Conservation (phyloP, 371 early-diverging fungal genomes). For the Saksenaea oblongispora region DNA sequence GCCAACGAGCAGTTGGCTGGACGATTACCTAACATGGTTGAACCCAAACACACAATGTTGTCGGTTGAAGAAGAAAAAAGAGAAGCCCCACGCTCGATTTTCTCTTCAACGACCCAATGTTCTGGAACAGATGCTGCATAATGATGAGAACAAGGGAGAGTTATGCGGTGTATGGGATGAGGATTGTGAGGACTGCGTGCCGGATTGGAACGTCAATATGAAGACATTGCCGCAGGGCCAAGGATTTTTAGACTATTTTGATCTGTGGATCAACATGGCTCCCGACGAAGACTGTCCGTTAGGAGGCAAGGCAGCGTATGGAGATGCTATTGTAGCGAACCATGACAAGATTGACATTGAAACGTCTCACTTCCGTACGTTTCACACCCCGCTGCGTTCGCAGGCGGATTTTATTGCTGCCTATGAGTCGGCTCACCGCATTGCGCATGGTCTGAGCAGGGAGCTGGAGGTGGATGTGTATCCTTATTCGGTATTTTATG, state of each 20-base stretch:
- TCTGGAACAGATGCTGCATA: neutral
- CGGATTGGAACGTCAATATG: conserved; percentile 62
- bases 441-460: conserved; percentile 55
- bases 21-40: conserved; percentile 73
- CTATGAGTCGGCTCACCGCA: conserved; percentile 63
- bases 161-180: conserved; percentile 57
- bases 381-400: conserved; percentile 62
- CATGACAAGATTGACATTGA: conserved; percentile 35
- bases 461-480: conserved; percentile 58
- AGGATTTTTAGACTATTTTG: conserved; percentile 57
- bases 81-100: neutral
- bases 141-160: conserved; percentile 15
- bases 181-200: conserved; percentile 58
- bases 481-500: conserved; percentile 76
- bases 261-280: conserved; percentile 56
- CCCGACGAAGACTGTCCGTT: conserved; percentile 70
- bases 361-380: conserved; percentile 73
- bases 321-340: conserved; percentile 54
- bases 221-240: conserved; percentile 60
- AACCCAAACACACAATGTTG: conserved; percentile 67
- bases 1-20: conserved; percentile 73
- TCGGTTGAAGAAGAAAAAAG: conserved; percentile 31
- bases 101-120: neutral
- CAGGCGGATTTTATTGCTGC: conserved; percentile 73
- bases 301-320: conserved; percentile 75